These are phyloP conservation scores for Hortiboletus campestris DNA, from an alignment of 768 basidiomycete genomes.

Conservation along the genomic window DNA sequence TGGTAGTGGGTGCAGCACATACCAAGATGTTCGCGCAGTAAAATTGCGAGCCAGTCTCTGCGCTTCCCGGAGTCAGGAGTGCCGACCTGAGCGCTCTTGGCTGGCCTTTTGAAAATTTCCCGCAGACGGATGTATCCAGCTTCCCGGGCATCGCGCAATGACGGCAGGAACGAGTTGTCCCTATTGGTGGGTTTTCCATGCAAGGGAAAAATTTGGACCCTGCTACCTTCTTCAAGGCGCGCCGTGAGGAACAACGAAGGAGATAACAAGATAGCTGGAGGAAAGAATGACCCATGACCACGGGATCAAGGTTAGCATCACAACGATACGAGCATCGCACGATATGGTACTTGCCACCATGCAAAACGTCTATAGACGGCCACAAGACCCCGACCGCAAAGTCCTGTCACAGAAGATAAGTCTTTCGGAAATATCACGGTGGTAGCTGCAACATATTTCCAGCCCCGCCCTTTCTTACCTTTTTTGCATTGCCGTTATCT, in stretches of 20 bases:
- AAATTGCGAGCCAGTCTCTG: constrained; percentile 65
- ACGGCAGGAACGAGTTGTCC: constrained; percentile 45
- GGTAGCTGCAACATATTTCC: constrained; percentile 3
- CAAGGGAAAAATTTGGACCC: constrained; percentile 50
- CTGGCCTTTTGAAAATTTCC: constrained; percentile 38
- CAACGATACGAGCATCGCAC: not conserved
- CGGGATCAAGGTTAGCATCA: constrained; percentile 16
- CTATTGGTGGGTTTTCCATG: constrained; percentile 38
- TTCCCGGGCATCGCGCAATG: constrained; percentile 47
- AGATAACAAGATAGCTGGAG: constrained; percentile 54
- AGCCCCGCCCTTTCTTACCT: constrained; percentile 32
- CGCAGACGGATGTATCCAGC: constrained; percentile 52
- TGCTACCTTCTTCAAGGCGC: constrained; percentile 47
- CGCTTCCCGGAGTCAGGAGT: constrained; percentile 33
- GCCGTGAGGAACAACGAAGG: constrained; percentile 62
- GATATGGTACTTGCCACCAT: constrained; percentile 48
- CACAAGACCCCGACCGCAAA: constrained; percentile 72
- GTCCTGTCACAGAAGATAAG: constrained; percentile 38
- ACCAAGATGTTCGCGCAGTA: constrained; percentile 71
- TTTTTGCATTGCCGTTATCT: constrained; percentile 33
- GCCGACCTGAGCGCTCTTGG: constrained; percentile 20
- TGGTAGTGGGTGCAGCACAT: constrained; percentile 16
- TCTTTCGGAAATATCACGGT: constrained; percentile 8
- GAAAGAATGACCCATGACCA: constrained; percentile 2
- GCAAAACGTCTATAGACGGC: constrained; percentile 66